phyloP scores from a whole-genome alignment of 2,329 filamentous ascomycete species.

The Neopestalotiopsis clavispora region DNA sequence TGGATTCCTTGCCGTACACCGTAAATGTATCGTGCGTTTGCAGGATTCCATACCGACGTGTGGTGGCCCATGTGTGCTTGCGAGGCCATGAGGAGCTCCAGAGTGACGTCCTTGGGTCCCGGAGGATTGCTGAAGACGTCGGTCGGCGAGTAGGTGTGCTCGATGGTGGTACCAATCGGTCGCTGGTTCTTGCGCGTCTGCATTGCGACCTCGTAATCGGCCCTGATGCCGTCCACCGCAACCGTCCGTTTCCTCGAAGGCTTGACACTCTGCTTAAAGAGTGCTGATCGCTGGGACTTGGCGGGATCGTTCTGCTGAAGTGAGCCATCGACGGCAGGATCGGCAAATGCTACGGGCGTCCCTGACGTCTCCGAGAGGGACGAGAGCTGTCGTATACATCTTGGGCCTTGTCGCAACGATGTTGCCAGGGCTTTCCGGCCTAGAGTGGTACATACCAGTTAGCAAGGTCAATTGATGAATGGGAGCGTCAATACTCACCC shows the following conservation, averaged over 20 bases:
- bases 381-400: constrained; percentile 46
- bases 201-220: constrained; percentile 40
- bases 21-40: constrained; percentile 92
- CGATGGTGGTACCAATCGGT: constrained; percentile 53
- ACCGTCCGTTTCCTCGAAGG: constrained; percentile 23
- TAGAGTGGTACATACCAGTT: constrained; percentile 31
- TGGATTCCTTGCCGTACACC: constrained; percentile 87
- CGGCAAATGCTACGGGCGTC: constrained; percentile 27
- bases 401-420: constrained; percentile 38
- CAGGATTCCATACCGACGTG: constrained; percentile 91
- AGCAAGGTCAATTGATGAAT: constrained; percentile 26
- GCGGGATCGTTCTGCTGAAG: constrained; percentile 24
- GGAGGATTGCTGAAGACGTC: constrained; percentile 76
- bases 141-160: constrained; percentile 67
- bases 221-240: constrained; percentile 37
- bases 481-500: constrained; percentile 5
- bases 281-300: constrained; percentile 26
- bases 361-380: constrained; percentile 41
- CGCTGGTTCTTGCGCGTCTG: constrained; percentile 51
- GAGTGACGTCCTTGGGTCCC: constrained; percentile 77
- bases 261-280: constrained; percentile 29
- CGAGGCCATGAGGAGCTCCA: constrained; percentile 87
- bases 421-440: constrained; percentile 58
- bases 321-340: constrained; percentile 26
- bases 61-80: constrained; percentile 91